phyloP scores from a whole-genome alignment of 2,329 filamentous ascomycete species.

The Diaporthe destruens region DNA sequence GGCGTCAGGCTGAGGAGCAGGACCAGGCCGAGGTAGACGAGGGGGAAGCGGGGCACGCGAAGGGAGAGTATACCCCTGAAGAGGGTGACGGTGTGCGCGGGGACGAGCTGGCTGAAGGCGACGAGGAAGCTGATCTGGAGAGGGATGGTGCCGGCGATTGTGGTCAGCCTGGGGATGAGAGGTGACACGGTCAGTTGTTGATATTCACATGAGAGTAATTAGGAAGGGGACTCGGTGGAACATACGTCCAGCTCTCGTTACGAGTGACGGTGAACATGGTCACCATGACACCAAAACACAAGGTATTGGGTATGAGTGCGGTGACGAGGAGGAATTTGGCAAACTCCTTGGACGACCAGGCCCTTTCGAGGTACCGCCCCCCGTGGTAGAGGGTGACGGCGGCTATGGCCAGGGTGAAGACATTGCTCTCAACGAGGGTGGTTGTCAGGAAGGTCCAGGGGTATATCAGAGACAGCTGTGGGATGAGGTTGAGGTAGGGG shows the following conservation, averaged over 20 bases:
- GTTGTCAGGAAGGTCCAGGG: slow-evolving; percentile 93
- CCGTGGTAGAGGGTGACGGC: slow-evolving; percentile 88
- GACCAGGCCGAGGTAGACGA: slow-evolving; percentile 81
- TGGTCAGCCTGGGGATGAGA: slow-evolving; percentile 71
- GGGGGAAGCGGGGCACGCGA: slow-evolving; percentile 79
- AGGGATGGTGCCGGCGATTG: slow-evolving; percentile 89
- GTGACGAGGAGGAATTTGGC: slow-evolving; percentile 88
- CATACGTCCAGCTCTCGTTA: slow-evolving; percentile 76
- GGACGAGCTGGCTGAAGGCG: slow-evolving; percentile 96
- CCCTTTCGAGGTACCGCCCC: slow-evolving; percentile 93
- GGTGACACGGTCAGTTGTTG: slow-evolving; percentile 42
- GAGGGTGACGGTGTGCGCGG: slow-evolving; percentile 95
- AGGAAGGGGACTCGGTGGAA: slow-evolving; percentile 12
- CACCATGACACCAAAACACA: slow-evolving; percentile 80
- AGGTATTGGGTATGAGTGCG: slow-evolving; percentile 82
- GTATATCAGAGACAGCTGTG: slow-evolving; percentile 84
- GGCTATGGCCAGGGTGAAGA: slow-evolving; percentile 86
- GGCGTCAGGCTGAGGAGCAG: slow-evolving; percentile 72
- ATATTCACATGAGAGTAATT: slow-evolving; percentile 6
- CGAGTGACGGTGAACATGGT: slow-evolving; percentile 78
- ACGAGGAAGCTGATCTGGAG: slow-evolving; percentile 95
- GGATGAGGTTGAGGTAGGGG: slow-evolving; percentile 89
- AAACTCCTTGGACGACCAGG: slow-evolving; percentile 93
- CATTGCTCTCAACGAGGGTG: slow-evolving; percentile 91
- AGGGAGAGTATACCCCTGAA: slow-evolving; percentile 90